phyloP scores from a whole-genome alignment of 163 green algal species.

The Scenedesmus sp. region DNA sequence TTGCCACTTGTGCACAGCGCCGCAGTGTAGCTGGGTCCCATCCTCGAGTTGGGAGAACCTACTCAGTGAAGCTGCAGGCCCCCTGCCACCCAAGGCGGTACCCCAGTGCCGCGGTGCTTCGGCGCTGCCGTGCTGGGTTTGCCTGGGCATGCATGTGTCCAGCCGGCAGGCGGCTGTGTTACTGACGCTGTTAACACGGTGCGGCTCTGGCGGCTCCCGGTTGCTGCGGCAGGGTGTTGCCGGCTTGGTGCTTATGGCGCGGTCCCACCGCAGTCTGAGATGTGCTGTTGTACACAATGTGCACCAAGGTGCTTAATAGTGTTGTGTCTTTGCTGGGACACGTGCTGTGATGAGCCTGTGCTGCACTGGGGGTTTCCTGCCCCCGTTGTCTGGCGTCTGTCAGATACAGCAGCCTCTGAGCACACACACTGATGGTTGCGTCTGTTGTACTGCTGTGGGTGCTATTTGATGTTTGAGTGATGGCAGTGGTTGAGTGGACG shows the following conservation, averaged over 20 bases:
- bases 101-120: background rate
- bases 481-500: too few species aligned
- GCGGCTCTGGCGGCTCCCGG: background rate
- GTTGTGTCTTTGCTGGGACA: background rate
- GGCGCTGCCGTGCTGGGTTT: slow-evolving; percentile 1
- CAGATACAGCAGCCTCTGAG: too few species aligned
- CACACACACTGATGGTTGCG: too few species aligned
- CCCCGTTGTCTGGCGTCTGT: too few species aligned
- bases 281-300: slow-evolving; percentile 1
- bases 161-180: background rate
- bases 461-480: too few species aligned
- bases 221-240: slow-evolving; percentile 11
- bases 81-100: slow-evolving; percentile 14
- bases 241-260: slow-evolving; percentile 46
- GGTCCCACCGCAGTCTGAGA: slow-evolving; percentile 56
- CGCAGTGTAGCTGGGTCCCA: slow-evolving; percentile 47
- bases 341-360: too few species aligned
- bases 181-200: background rate
- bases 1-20: slow-evolving; percentile 41
- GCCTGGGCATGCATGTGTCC: slow-evolving; percentile 1
- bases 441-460: too few species aligned
- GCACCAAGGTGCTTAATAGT: background rate
- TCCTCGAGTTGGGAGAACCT: slow-evolving; percentile 49
- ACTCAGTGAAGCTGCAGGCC: slow-evolving; percentile 40
- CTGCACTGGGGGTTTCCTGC: too few species aligned